Evolutionary conservation across 2,329 filamentous ascomycete species (phyloP), one percentile per base, ranked within the genome.

Genomic region (Zymoseptoria tritici): DNA sequence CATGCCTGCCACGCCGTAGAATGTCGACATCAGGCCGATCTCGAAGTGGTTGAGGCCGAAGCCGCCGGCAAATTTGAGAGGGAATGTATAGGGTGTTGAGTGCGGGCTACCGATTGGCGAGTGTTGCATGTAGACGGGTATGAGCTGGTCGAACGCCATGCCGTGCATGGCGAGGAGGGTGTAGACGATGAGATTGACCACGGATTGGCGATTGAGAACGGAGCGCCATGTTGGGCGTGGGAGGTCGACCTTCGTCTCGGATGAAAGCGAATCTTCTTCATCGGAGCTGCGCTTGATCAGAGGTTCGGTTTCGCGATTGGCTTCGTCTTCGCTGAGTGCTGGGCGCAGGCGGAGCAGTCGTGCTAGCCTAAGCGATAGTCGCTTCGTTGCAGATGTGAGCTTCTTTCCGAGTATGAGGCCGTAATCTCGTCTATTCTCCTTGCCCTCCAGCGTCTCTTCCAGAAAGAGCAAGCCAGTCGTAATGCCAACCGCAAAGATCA

Each of bases 111-210:
- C 60, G 19, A 71, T 62, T 2, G 63, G 61, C 0, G 88, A 87
- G 64, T 90, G 88, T 74, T 96, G 89, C 69, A 97, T 82, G 73
- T 96, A 96, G 0, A 97, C 90, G 2, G 91, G 89, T 1, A 97
- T 83, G 20, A 67, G 60, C 57, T 65, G 65, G 22, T 67, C 63
- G 58, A 65, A 64, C n/a, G 65, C 63, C 61, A 67, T 67, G 36
- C 60, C 52, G 57, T 66, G 64, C 64, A 66, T 66, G 13, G 64
- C 64, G 19, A 97, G 80, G 55, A 94, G 80, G 1, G 88, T 88
- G 74, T 97, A 97, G 0, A 87, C 82, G 1, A 90, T 63, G 1
- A 97, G 79, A 64, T 92, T 89, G 58, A 94, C 80, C 31, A 82
- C 80, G 0, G 90, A 89, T 73, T 96, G 90, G 0, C 79, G 79